Base-by-base conservation (phyloP, 495 filamentous ascomycete genomes). In the Hypoxylon fuscum region DNA sequence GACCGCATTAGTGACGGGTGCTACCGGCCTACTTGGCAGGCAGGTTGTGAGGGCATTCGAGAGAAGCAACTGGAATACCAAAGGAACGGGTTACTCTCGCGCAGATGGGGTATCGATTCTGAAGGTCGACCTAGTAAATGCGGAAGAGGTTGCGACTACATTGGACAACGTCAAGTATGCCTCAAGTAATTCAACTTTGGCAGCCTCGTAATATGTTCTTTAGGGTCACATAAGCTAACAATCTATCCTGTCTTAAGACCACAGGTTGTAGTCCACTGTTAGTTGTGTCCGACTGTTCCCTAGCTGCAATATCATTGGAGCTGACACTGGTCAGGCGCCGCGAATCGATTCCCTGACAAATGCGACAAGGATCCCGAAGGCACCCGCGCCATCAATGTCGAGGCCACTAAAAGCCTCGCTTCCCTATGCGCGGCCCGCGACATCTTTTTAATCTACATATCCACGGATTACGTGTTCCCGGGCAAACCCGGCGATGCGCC, bases 401-500 rank as follows among this genome's bases (percentile, higher is more conserved):
- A 86, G 3, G 88, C 91, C 8, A 85, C 90, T 12, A 77, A 79
- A 25, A 65, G 69, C 17, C 85, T 97, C 15, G 92, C 93, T 15
- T 74, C 82, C 23, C 78, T 86, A 27, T 88, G 90, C 66, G 81
- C 85, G 14, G 64, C 76, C 12, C 83, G 85, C 9, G 74, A 73
- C n/a, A 85, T 87, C 59, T 71, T 96, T 45, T 80, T 96, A 25
- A 85, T 97, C 70, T 96, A 96, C 79, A 96, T 97, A 70, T 95
- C 91, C 0, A 96, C 93, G 35, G 93, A 97, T 77, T 97, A 97
- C 72, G 92, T 97, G 38, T 97, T 97, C 70, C 77, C 92, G 1
- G 93, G 93, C 12, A 79, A 65, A 15, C 88, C 87, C 25, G 90
- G 92, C n/a, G 88, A 94, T 21, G 93, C 93, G 10, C 93, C 93